Evolutionary conservation across 768 basidiomycete species (phyloP).

Genomic region (Agaricus blazei): DNA sequence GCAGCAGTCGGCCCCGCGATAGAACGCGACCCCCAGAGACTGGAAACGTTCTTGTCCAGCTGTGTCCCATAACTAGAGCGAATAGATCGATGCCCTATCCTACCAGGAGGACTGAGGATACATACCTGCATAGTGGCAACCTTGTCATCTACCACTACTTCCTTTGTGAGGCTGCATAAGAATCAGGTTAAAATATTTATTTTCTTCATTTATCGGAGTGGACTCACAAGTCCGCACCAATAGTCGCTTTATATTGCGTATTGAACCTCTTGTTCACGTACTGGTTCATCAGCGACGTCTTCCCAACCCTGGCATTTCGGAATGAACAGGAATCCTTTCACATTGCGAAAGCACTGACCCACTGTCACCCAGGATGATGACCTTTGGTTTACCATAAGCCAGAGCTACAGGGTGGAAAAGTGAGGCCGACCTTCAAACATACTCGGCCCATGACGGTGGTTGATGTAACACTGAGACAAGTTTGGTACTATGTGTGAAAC

Average conservation of each 20-base stretch:
- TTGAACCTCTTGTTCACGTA: conserved; percentile 99
- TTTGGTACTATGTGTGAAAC: background rate
- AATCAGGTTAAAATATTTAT: conserved; percentile 16
- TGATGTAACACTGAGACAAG: background rate
- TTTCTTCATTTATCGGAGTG: conserved; percentile 9
- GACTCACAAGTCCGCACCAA: conserved; percentile 92
- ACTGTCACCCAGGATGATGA: conserved; percentile 98
- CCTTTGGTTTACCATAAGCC: conserved; percentile 40
- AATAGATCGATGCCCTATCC: background rate
- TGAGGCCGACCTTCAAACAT: conserved; percentile 63
- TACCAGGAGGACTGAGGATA: background rate
- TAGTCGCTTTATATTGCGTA: conserved; percentile 99
- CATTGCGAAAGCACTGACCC: conserved; percentile 49
- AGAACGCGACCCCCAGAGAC: conserved; percentile 97
- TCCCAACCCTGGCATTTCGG: conserved; percentile 71
- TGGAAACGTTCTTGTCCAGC: conserved; percentile 99
- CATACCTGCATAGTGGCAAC: conserved; percentile 96
- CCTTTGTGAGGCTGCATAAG: conserved; percentile 79
- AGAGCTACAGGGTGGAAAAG: background rate
- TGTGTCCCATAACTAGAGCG: conserved; percentile 89
- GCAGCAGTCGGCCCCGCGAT: conserved; percentile 98
- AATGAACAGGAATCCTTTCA: conserved; percentile 12
- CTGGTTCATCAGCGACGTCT: conserved; percentile 99
- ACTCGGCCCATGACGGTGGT: conserved; percentile 65
- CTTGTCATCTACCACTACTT: conserved; percentile 97